Evolutionary conservation across 2,329 filamentous ascomycete species (phyloP).

Genomic region (Colletotrichum coccodes): DNA sequence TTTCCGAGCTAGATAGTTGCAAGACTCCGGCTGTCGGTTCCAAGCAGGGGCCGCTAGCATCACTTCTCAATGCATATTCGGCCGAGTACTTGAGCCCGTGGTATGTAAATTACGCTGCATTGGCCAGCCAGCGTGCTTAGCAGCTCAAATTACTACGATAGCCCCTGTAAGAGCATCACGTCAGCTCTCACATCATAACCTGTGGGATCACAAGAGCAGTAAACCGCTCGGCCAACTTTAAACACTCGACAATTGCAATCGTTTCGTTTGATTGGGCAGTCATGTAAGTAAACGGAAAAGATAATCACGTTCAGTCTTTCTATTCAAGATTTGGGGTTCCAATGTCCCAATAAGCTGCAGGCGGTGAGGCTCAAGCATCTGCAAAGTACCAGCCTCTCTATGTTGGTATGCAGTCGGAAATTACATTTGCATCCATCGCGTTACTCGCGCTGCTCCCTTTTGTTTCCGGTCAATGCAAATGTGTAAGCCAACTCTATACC

Average conservation of each 20-base stretch:
- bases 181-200: constrained; percentile 16
- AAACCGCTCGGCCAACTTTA: not conserved
- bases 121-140: not conserved
- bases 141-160: not conserved
- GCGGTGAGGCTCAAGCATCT: not conserved
- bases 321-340: not conserved
- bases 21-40: not conserved
- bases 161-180: constrained; percentile 5
- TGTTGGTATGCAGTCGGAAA: not conserved
- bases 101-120: not conserved
- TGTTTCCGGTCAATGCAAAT: constrained; percentile 13
- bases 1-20: not conserved
- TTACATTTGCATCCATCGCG: not conserved
- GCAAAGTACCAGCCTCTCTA: not conserved
- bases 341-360: not conserved
- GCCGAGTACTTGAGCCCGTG: too few relatives aligned
- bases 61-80: too few relatives aligned
- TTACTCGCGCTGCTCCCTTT: constrained; percentile 5
- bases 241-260: not conserved
- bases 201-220: too few relatives aligned
- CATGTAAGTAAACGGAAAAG: not conserved
- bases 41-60: not conserved
- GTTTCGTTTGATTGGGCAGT: constrained; percentile 7
- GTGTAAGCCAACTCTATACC: not conserved
- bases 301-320: not conserved